Percentiles rank a stretch among this genome's conserved stretches.
phyloP scores from a whole-genome alignment of 2,329 filamentous ascomycete species.

The Zasmidium citrigriseum region DNA sequence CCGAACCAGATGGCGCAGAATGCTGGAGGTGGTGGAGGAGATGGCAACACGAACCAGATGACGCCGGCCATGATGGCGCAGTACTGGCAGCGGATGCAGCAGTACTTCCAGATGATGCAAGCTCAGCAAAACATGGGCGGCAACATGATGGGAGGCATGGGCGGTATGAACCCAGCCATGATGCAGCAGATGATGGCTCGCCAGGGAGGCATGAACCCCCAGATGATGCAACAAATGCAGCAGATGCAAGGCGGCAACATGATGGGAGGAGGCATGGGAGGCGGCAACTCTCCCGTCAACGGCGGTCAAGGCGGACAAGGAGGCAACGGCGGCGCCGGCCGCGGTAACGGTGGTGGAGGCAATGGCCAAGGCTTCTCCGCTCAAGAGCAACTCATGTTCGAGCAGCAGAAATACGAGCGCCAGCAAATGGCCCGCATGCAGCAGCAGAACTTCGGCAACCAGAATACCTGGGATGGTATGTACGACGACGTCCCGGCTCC shows the following conservation, averaged over 20 bases:
- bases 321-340: slow-evolving; percentile 19
- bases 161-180: slow-evolving; percentile 20
- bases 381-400: slow-evolving; percentile 72
- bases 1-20: slow-evolving; percentile 27
- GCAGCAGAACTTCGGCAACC: slow-evolving; percentile 44
- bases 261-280: slow-evolving; percentile 40
- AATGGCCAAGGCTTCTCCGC: slow-evolving; percentile 60
- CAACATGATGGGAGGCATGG: slow-evolving; percentile 43
- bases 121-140: slow-evolving; percentile 54
- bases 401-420: slow-evolving; percentile 77
- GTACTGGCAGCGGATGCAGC: slow-evolving; percentile 98
- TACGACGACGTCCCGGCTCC: slow-evolving; percentile 94
- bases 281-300: slow-evolving; percentile 22
- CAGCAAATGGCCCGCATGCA: slow-evolving; percentile 60
- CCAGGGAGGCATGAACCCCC: slow-evolving; percentile 60
- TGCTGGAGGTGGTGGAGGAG: slow-evolving; percentile 21
- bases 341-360: slow-evolving; percentile 25
- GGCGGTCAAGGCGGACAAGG: slow-evolving; percentile 32
- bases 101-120: slow-evolving; percentile 76
- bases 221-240: slow-evolving; percentile 40
- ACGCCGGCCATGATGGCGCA: slow-evolving; percentile 97
- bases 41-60: slow-evolving; percentile 62
- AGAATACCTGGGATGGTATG: slow-evolving; percentile 89
- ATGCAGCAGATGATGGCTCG: slow-evolving; percentile 4
- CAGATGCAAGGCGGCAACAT: slow-evolving; percentile 40